Evolutionary conservation across 2,329 filamentous ascomycete species (phyloP), one percentile per base, ranked within the genome.

Genomic region (Monilinia polystroma): DNA sequence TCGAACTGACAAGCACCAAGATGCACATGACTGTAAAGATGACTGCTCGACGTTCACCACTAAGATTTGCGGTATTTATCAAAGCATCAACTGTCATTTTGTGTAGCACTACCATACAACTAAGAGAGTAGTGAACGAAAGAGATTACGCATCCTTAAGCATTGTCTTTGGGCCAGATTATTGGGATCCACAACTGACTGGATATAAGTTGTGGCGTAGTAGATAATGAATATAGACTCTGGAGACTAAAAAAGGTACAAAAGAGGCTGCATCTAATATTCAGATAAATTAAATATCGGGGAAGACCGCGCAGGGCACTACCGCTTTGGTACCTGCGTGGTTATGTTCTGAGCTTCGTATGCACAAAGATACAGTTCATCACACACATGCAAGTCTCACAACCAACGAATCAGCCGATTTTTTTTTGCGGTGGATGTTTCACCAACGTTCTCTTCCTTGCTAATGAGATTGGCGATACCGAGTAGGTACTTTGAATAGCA

Each of bases 31-130:
- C 14, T 38, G 32, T 35, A 6, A 7, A 6, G 29, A 29, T 29
- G 29, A 38, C 20, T 38, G 32, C 29, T 51, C 45, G 32, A 62
- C 29, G 4, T 20, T 51, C 45, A 62, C 45, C 2, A 38, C n/a
- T 26, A 62, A 45, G 45, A 51, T 38, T 23, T 62, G 58, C 58
- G 58, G 4, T 8, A 62, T 62, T 62, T 52, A 51, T 38, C 32
- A 51, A 20, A 62, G 14, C 14, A 62, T 51, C 23, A 14, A 35
- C 4, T 23, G 32, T 62, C 35, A 20, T 32, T 16, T 18, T 51
- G 45, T 51, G 32, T 51, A 60, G 20, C 20, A 35, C 45, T 35
- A 51, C 57, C 38, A 45, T 43, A 51, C 32, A 51, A 60, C 49
- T 10, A 8, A 26, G 32, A 51, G 10, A 45, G 32, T 10, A 16